Percentiles rank a stretch among this genome's conserved stretches.
These are phyloP conservation scores for Crucihimalaya himalaica DNA, from an alignment of 345 rosid genomes.

Conservation along the genomic window DNA sequence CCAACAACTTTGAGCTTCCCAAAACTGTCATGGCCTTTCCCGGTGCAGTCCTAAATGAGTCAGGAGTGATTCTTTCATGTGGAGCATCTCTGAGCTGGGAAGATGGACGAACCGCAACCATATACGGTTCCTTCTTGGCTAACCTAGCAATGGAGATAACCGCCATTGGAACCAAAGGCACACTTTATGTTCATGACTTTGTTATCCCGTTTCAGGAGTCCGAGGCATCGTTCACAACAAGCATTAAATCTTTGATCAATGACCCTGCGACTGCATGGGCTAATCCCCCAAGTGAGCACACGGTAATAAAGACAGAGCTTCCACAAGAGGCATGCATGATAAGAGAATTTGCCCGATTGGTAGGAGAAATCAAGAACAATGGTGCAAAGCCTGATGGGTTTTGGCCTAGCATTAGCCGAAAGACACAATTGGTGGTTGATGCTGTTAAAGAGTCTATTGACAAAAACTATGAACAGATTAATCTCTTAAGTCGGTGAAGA, in stretches of 20 bases:
- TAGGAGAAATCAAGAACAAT: slow-evolving; percentile 51
- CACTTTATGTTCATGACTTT: slow-evolving; percentile 67
- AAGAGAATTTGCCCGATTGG: slow-evolving; percentile 68
- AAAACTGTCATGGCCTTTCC: slow-evolving; percentile 57
- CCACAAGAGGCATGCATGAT: slow-evolving; percentile 92
- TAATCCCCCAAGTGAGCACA: slow-evolving; percentile 56
- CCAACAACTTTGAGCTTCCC: slow-evolving; percentile 66
- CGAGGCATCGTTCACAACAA: slow-evolving; percentile 51
- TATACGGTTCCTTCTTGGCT: slow-evolving; percentile 72
- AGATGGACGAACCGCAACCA: slow-evolving; percentile 67
- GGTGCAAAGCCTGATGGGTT: slow-evolving; percentile 66
- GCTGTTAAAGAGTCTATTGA: slow-evolving; percentile 39
- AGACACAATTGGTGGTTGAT: slow-evolving; percentile 40
- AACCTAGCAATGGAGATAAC: slow-evolving; percentile 76
- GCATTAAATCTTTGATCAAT: slow-evolving; percentile 51
- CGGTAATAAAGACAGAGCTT: slow-evolving; percentile 53
- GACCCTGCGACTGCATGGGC: slow-evolving; percentile 44
- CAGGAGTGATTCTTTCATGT: slow-evolving; percentile 73
- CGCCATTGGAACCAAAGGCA: slow-evolving; percentile 71
- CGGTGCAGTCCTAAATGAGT: slow-evolving; percentile 56
- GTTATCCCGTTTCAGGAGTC: slow-evolving; percentile 70
- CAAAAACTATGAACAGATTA: slow-evolving; percentile 32
- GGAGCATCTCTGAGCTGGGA: slow-evolving; percentile 81
- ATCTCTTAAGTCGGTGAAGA: slow-evolving; percentile 36
- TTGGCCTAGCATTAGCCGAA: slow-evolving; percentile 60